Evolutionary conservation across 495 filamentous ascomycete species (phyloP).

Genomic region (Alectoria sarmentosa): DNA sequence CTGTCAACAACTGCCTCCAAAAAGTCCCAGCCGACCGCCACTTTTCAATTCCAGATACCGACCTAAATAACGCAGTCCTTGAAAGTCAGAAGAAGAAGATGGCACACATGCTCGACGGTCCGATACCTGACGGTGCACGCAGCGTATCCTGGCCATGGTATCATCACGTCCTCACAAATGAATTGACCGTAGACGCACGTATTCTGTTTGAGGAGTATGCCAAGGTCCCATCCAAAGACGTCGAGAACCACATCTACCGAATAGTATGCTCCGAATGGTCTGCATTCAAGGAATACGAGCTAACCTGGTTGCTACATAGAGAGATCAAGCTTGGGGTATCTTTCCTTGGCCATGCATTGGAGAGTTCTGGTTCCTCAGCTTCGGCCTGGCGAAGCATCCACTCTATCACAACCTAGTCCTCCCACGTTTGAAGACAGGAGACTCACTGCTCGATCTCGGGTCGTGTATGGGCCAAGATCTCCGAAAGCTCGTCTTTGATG

Average conservation of each 20-base stretch:
- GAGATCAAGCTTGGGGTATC: conserved; percentile 29
- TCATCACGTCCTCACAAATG: conserved; percentile 20
- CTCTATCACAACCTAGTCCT: conserved; percentile 25
- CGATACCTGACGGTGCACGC: conserved; percentile 23
- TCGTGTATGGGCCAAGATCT: conserved; percentile 29
- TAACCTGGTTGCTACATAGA: conserved; percentile 6
- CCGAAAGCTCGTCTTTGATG: conserved; percentile 27
- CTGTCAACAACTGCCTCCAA: not conserved
- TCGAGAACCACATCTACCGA: conserved; percentile 26
- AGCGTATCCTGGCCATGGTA: conserved; percentile 29
- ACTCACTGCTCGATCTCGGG: conserved; percentile 26
- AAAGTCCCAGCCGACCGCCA: not conserved
- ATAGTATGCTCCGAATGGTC: conserved; percentile 16
- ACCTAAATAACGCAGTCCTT: not conserved
- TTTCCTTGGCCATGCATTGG: conserved; percentile 38
- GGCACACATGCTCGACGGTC: conserved; percentile 28
- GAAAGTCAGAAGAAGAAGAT: not conserved
- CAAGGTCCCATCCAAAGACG: conserved; percentile 22
- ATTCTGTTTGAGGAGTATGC: conserved; percentile 28
- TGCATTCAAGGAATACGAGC: not conserved
- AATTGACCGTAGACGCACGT: conserved; percentile 23
- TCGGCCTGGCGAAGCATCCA: conserved; percentile 25
- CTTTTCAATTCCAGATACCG: no score
- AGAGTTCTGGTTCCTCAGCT: conserved; percentile 36
- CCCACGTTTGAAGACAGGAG: conserved; percentile 22